Conservation (phyloP, 108 stramenopile species). For the Schizochytrium sp. region DNA sequence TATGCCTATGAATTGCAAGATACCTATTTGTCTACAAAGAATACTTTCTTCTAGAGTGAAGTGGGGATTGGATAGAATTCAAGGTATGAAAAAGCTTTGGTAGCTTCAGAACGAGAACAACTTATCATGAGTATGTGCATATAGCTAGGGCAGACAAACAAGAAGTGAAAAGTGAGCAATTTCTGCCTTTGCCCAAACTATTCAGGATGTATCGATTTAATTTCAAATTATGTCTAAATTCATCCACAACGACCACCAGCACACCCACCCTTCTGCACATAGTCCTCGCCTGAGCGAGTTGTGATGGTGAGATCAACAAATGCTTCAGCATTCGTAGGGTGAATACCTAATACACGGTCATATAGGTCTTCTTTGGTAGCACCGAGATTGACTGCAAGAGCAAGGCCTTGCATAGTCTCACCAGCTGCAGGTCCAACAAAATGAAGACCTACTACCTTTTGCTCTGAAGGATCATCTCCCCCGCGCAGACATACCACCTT, state of each 20-base stretch:
- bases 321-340: slow-evolving; percentile 94
- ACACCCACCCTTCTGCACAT: slow-evolving; percentile 94
- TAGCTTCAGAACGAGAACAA: too few relatives aligned
- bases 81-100: too few relatives aligned
- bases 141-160: too few relatives aligned
- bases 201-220: too few relatives aligned
- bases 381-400: slow-evolving; percentile 89
- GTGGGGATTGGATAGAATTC: too few relatives aligned
- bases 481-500: slow-evolving; percentile 5
- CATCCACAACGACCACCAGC: slow-evolving; percentile 69
- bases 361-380: slow-evolving; percentile 83
- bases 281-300: slow-evolving; percentile 88
- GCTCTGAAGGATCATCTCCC: neutral
- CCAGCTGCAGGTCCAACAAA: slow-evolving; percentile 97
- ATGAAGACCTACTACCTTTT: slow-evolving; percentile 91
- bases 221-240: neutral
- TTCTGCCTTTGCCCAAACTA: too few relatives aligned
- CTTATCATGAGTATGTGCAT: too few relatives aligned
- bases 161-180: too few relatives aligned
- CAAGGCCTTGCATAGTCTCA: slow-evolving; percentile 91
- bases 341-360: slow-evolving; percentile 96
- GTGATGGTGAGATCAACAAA: slow-evolving; percentile 87
- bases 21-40: too few relatives aligned
- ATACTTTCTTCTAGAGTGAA: too few relatives aligned
- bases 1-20: too few relatives aligned